A percentile compares a stretch with the other conserved stretches of the same genome.
Evolutionary conservation across 2,329 filamentous ascomycete species (phyloP).

Genomic region (Penicillium sp.): DNA sequence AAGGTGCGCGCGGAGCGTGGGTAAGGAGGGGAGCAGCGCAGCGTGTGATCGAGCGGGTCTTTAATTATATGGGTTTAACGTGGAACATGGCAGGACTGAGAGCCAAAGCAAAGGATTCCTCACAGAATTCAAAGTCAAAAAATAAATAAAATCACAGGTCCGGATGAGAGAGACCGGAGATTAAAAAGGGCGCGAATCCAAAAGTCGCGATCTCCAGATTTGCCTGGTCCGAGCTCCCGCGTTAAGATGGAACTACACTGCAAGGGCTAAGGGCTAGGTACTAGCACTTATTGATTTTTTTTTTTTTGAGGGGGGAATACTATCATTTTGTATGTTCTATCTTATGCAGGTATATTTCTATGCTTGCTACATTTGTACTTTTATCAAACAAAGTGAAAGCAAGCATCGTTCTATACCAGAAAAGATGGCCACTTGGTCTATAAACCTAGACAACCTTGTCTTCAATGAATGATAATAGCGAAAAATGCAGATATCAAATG

Average conservation of each 20-base stretch:
- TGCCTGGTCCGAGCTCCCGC: constrained; percentile 36
- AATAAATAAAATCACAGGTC: constrained; percentile 2
- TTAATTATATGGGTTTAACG: constrained; percentile 12
- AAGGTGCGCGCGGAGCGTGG: background rate
- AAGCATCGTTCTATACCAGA: background rate
- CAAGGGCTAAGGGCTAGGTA: background rate
- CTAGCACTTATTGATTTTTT: background rate
- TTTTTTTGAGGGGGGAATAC: background rate
- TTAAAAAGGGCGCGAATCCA: constrained; percentile 24
- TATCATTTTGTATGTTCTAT: background rate
- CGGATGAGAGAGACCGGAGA: constrained; percentile 8
- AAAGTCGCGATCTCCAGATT: constrained; percentile 41
- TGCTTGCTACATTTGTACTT: background rate
- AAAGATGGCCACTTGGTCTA: background rate
- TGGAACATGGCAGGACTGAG: constrained; percentile 30
- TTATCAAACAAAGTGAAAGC: background rate
- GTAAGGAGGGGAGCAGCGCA: constrained; percentile 1
- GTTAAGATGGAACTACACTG: background rate
- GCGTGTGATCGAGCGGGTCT: constrained; percentile 8
- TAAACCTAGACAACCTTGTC: background rate
- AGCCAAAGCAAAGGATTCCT: background rate
- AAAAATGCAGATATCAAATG: too few relatives aligned
- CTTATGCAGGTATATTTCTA: background rate
- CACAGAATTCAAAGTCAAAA: background rate
- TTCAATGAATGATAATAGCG: background rate